phyloP scores from a whole-genome alignment of 192 early-diverging fungal species.

The Backusella circina region DNA sequence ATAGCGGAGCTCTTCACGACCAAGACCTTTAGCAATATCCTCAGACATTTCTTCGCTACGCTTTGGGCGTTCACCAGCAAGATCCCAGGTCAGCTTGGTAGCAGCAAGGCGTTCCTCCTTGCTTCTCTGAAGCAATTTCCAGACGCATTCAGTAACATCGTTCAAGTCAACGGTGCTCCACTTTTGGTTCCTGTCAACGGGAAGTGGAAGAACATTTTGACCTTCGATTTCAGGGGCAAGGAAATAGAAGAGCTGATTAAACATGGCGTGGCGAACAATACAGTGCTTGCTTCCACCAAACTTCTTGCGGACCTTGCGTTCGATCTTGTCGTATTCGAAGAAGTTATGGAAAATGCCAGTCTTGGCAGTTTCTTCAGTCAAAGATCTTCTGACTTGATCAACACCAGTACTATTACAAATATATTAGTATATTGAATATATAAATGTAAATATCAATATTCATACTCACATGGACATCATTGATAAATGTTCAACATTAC shows the following conservation, averaged over 20 bases:
- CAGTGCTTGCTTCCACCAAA: background rate
- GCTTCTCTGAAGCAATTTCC: background rate
- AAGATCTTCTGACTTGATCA: slow-evolving; percentile 1
- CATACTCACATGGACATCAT: slow-evolving; percentile 18
- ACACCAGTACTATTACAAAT: slow-evolving; percentile 17
- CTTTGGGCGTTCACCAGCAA: background rate
- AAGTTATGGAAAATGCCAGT: slow-evolving; percentile 7
- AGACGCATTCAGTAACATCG: slow-evolving; percentile 16
- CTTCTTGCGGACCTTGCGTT: slow-evolving; percentile 4
- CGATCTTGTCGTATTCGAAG: slow-evolving; percentile 13
- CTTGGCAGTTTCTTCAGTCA: background rate
- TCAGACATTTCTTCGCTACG: background rate
- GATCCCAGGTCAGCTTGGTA: background rate
- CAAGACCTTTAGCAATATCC: slow-evolving; percentile 10
- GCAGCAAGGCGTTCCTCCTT: background rate
- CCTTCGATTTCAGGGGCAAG: slow-evolving; percentile 14
- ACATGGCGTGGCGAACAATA: slow-evolving; percentile 13
- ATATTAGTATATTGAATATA: background rate
- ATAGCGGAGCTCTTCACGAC: background rate
- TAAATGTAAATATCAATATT: background rate
- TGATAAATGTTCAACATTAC: slow-evolving; percentile 6
- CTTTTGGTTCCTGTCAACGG: slow-evolving; percentile 16
- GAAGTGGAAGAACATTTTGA: slow-evolving; percentile 6
- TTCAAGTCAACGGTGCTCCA: slow-evolving; percentile 19
- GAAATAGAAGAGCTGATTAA: slow-evolving; percentile 22